Evolutionary conservation across 2,329 filamentous ascomycete species (phyloP).

Genomic region (Nothophaeocryptopus gaeumannii): DNA sequence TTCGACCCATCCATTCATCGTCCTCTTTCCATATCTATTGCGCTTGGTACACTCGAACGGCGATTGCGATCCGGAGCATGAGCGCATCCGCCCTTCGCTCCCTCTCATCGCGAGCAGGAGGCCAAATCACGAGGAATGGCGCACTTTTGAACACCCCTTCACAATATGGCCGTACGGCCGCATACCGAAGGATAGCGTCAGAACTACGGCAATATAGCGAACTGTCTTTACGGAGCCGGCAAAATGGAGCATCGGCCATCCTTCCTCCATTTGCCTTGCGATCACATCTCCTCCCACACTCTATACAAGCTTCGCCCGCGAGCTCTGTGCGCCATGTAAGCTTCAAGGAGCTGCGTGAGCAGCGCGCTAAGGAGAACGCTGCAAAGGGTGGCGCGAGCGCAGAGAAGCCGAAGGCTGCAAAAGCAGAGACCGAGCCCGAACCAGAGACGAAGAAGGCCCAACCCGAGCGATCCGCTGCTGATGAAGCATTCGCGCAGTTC

Average conservation of each 20-base stretch:
- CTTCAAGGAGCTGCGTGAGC: conserved; percentile 39
- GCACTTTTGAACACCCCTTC: conserved; percentile 20
- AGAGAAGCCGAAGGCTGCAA: conserved; percentile 39
- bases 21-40: not conserved
- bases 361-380: conserved; percentile 36
- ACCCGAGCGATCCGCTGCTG: conserved; percentile 31
- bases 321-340: conserved; percentile 45
- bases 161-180: conserved; percentile 46
- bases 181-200: conserved; percentile 47
- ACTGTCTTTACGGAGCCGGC: conserved; percentile 29
- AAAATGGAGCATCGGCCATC: conserved; percentile 23
- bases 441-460: conserved; percentile 30
- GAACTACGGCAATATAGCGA: conserved; percentile 29
- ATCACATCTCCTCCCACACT: conserved; percentile 45
- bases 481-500: conserved; percentile 36
- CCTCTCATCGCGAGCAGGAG: conserved; percentile 42
- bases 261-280: conserved; percentile 39
- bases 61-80: conserved; percentile 39
- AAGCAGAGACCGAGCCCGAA: conserved; percentile 40
- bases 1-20: conserved; percentile 5
- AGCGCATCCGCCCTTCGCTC: conserved; percentile 41
- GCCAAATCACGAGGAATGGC: conserved; percentile 34
- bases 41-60: not conserved
- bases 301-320: conserved; percentile 41
- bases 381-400: conserved; percentile 38